Base-by-base conservation (phyloP, 305 asterid species). In the Fraxinus sp. region DNA sequence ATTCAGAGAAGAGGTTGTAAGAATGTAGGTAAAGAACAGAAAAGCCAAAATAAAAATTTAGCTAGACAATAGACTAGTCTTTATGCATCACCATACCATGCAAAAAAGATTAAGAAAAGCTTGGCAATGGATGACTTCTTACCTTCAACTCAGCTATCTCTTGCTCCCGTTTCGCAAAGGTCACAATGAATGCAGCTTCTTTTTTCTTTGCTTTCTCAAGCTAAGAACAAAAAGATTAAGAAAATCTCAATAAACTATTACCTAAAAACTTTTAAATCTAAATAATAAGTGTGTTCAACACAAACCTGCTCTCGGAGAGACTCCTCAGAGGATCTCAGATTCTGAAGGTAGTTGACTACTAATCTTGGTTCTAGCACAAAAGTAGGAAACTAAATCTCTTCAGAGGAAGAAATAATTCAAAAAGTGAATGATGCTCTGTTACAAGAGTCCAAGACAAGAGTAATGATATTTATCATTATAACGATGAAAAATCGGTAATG, bases 61-160 rank as follows among this genome's bases (percentile, higher is more conserved):
- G 75, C 20, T 30, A 4, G 39, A 13, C 13, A 22, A 11, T 28
- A 30, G 30, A 62, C 71, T 11, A 62, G 30, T 55, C 32, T 20
- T 62, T 62, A 70, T 70, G 39, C 37, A 70, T 28, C 75, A 26
- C 75, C 36, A 64, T 24, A 24, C 35, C 73, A 64, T 20, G 73
- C 35, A 64, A 64, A 64, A 22, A 26, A 64, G n/a, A 64, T 24
- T 22, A 64, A 64, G 35, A 64, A 52, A 75, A 49, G 36, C 20
- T 16, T n/a, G 4, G 4, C 79, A 24, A 79, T 3, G 22, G 9
- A 14, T 14, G 75, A 81, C 74, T 77, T 79, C 83, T 75, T 77
- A 92, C 98, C 98, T 95, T 95, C 90, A 96, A 87, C 83, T 96
- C 99, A 86, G 99, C 97, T 87, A 96, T 96, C 92, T 96, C 99